Conservation (phyloP, 192 early-diverging fungal species). For the Coemansia sp. region DNA sequence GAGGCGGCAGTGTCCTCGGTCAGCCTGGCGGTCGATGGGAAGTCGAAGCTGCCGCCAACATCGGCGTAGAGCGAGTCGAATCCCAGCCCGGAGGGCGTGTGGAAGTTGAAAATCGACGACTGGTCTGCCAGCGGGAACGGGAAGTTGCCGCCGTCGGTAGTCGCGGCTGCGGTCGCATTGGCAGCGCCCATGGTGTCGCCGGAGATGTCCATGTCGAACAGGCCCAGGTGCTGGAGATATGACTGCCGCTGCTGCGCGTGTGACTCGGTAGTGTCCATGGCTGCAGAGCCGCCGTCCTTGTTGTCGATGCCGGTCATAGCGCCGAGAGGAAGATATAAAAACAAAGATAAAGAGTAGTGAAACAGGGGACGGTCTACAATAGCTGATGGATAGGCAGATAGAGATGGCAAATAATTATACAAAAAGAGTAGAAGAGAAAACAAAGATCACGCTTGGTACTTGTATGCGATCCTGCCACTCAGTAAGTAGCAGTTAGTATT, state of each 20-base stretch:
- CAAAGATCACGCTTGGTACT: neutral
- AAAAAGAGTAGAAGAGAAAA: neutral
- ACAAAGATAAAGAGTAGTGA: too few species aligned
- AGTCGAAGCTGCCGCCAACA: slow-evolving; percentile 1
- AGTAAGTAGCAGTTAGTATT: too few species aligned
- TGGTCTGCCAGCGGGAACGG: slow-evolving; percentile 48
- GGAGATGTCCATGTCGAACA: slow-evolving; percentile 18
- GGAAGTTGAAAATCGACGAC: slow-evolving; percentile 53
- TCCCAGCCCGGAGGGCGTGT: slow-evolving; percentile 34
- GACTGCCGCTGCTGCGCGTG: slow-evolving; percentile 13
- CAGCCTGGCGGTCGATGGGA: neutral
- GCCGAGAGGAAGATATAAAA: neutral
- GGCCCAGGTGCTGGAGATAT: slow-evolving; percentile 7
- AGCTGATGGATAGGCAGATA: too few species aligned
- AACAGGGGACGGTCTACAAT: too few species aligned
- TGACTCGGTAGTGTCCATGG: neutral
- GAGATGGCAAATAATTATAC: neutral
- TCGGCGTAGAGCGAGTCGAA: slow-evolving; percentile 21
- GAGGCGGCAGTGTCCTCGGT: neutral
- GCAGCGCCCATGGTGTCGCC: slow-evolving; percentile 5
- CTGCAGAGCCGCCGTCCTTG: neutral
- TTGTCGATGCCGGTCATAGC: neutral
- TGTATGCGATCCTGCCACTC: too few species aligned
- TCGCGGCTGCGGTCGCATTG: neutral
- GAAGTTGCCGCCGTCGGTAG: slow-evolving; percentile 27